Conservation (phyloP, 257 asterid genomes). For the Primulina tabacum region DNA sequence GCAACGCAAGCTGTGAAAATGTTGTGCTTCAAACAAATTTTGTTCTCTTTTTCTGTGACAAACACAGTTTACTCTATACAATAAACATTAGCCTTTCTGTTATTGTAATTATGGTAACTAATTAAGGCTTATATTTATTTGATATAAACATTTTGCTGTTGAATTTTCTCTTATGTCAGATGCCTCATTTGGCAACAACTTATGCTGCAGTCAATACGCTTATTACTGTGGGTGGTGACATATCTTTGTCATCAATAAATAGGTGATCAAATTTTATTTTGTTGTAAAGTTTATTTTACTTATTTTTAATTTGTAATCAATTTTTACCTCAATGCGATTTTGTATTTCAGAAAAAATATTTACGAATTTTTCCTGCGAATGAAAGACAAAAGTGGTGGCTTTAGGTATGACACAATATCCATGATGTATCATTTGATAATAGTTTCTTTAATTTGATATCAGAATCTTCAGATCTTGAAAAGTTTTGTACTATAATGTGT, state of each 20-base stretch:
- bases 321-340: conserved; percentile 16
- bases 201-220: conserved; percentile 88
- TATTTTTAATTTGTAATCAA: conserved; percentile 5
- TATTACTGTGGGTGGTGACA: conserved; percentile 68
- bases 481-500: conserved; percentile 5
- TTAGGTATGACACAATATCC: conserved; percentile 54
- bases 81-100: not conserved
- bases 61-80: not conserved
- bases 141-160: conserved; percentile 7
- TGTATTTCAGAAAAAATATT: conserved; percentile 51
- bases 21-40: not conserved
- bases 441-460: conserved; percentile 16
- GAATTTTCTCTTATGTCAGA: conserved; percentile 39
- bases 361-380: conserved; percentile 60
- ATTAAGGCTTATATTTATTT: not conserved
- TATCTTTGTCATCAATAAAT: conserved; percentile 70
- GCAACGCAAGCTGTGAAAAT: not conserved
- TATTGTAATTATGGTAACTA: not conserved
- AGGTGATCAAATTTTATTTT: conserved; percentile 42
- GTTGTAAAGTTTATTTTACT: conserved; percentile 5
- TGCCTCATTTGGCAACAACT: conserved; percentile 99
- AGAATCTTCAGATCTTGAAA: not conserved
- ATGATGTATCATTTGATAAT: conserved; percentile 13
- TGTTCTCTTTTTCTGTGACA: not conserved
- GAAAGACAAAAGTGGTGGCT: conserved; percentile 93